Evolutionary conservation across 805 yeast genomes (phyloP).

Genomic region (Metschnikowia picachoensis): DNA sequence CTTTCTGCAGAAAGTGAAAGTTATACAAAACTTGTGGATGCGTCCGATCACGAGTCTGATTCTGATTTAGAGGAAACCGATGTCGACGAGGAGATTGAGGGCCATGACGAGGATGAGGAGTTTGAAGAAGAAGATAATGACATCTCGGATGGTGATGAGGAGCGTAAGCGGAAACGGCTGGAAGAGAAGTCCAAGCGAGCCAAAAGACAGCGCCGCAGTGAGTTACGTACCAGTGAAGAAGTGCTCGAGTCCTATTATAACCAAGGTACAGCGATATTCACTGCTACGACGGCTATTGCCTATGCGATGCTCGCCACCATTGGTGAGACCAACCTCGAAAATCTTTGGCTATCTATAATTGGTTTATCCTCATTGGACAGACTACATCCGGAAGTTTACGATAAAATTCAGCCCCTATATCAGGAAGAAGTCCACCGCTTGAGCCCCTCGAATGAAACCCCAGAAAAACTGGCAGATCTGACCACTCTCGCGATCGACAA

Average conservation of each 20-base stretch:
- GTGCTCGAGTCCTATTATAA: conserved; percentile 71
- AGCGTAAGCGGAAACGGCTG: conserved; percentile 5
- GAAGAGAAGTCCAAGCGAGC: not conserved
- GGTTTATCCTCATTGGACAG: conserved; percentile 82
- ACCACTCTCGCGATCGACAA: conserved; percentile 61
- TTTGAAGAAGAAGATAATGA: conserved; percentile 27
- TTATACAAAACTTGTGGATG: conserved; percentile 46
- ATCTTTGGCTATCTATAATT: conserved; percentile 81
- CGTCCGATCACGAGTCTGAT: conserved; percentile 25
- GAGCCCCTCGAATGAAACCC: conserved; percentile 34
- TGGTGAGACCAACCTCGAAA: conserved; percentile 71
- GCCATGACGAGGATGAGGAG: conserved; percentile 35
- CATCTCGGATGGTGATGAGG: conserved; percentile 20
- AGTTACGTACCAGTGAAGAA: conserved; percentile 47
- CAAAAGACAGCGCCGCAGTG: conserved; percentile 26
- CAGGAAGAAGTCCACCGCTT: conserved; percentile 81
- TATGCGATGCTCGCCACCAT: conserved; percentile 76
- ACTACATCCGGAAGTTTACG: conserved; percentile 71
- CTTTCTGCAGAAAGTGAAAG: conserved; percentile 57
- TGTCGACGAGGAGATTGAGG: conserved; percentile 10
- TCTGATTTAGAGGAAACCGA: conserved; percentile 6
- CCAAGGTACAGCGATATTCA: conserved; percentile 73
- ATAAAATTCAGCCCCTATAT: conserved; percentile 64
- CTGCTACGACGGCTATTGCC: conserved; percentile 73
- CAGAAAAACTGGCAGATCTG: conserved; percentile 36